Evolutionary conservation across 345 rosid species (phyloP).

Genomic region (Dipteronia dyeriana): DNA sequence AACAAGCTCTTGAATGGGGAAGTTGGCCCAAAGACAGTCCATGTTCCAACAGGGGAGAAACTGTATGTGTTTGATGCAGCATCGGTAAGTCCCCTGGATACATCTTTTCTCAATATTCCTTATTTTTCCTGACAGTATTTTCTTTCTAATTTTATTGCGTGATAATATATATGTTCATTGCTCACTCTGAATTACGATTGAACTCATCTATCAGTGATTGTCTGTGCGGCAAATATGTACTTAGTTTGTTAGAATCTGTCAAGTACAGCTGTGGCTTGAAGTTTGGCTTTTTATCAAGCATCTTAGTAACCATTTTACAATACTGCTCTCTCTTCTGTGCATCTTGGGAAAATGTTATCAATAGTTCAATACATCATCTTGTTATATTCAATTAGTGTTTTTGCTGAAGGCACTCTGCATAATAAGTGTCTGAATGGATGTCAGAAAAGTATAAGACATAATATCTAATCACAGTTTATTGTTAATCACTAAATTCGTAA

Average conservation of each 20-base stretch:
- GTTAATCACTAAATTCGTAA: not conserved
- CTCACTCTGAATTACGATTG: not conserved
- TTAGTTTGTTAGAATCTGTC: not conserved
- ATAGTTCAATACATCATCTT: not conserved
- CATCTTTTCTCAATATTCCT: not conserved
- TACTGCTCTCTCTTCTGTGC: not conserved
- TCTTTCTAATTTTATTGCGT: not conserved
- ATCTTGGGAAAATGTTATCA: not conserved
- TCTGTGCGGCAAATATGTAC: not conserved
- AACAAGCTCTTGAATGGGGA: constrained; percentile 96
- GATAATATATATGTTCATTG: not conserved
- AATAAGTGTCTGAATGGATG: not conserved
- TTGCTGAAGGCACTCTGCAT: not conserved
- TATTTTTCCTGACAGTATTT: constrained; percentile 5
- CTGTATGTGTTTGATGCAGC: constrained; percentile 93
- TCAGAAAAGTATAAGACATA: not conserved
- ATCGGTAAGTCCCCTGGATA: constrained; percentile 46
- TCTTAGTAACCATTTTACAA: not conserved
- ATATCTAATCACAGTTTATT: not conserved
- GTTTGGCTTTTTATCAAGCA: not conserved
- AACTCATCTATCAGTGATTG: not conserved
- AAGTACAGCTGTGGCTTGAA: not conserved
- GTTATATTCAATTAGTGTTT: not conserved
- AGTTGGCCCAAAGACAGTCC: constrained; percentile 93
- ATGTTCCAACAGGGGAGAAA: constrained; percentile 95